Conservation (phyloP, 2,329 filamentous ascomycete genomes). For the Blumeria graminis region DNA sequence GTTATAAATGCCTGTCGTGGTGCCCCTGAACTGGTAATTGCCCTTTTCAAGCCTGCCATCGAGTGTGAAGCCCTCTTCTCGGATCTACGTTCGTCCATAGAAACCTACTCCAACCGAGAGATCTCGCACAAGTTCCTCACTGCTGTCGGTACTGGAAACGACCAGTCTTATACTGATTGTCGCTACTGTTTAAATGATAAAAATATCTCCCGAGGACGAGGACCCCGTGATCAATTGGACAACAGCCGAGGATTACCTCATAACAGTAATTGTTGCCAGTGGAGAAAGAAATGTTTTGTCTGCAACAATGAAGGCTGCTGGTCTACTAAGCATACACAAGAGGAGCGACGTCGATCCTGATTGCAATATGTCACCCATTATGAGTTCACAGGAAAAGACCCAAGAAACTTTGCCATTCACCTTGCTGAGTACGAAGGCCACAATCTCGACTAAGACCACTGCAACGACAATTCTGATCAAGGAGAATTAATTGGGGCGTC, state of each 20-base stretch:
- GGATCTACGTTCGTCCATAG: not conserved
- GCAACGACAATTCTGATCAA: too few species aligned
- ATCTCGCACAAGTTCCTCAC: not conserved
- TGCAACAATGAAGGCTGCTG: not conserved
- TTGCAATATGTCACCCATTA: too few species aligned
- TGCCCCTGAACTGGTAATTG: not conserved
- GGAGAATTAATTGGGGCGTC: not conserved
- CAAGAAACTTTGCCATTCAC: too few species aligned
- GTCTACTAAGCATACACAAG: not conserved
- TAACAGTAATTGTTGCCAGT: not conserved
- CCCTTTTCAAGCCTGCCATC: not conserved
- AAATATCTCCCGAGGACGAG: not conserved
- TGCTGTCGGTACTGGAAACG: not conserved
- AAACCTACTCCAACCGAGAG: not conserved
- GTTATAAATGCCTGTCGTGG: not conserved
- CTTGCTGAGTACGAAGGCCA: too few species aligned
- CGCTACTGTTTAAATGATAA: not conserved
- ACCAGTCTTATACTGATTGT: not conserved
- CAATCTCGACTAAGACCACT: too few species aligned
- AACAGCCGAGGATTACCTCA: not conserved
- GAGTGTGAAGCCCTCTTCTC: not conserved
- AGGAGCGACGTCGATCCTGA: too few species aligned
- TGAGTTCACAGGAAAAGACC: too few species aligned
- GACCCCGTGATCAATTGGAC: not conserved
- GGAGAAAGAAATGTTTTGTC: not conserved